These are phyloP conservation scores for Verticillium alfalfae DNA, from an alignment of 2,329 filamentous ascomycete species.

Conservation along the genomic window DNA sequence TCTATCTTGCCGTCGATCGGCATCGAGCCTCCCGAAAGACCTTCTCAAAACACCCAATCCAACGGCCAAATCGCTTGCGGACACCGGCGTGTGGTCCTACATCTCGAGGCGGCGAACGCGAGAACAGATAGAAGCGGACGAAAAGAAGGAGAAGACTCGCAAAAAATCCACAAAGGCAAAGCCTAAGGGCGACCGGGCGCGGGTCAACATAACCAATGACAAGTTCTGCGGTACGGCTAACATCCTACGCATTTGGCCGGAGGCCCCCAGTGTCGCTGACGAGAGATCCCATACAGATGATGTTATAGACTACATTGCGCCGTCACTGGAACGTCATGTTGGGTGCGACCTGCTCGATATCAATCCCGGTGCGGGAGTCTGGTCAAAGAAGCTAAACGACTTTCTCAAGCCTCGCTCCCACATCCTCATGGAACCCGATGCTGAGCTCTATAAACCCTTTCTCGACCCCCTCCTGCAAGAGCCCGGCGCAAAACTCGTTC, in stretches of 20 bases:
- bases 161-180: slow-evolving; percentile 1
- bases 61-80: not conserved
- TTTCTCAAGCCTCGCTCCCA: slow-evolving; percentile 74
- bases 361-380: slow-evolving; percentile 74
- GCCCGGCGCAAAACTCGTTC: slow-evolving; percentile 43
- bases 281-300: slow-evolving; percentile 46
- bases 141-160: not conserved
- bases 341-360: slow-evolving; percentile 85
- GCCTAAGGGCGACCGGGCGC: slow-evolving; percentile 23
- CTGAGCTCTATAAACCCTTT: slow-evolving; percentile 50
- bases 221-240: slow-evolving; percentile 37
- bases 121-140: not conserved
- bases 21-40: not conserved
- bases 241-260: not conserved
- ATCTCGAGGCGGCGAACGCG: not conserved
- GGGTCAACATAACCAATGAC: slow-evolving; percentile 49
- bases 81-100: not conserved
- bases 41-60: not conserved
- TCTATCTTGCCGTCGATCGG: not conserved
- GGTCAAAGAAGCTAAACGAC: slow-evolving; percentile 72
- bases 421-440: slow-evolving; percentile 72
- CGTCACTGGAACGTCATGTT: slow-evolving; percentile 61
- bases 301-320: slow-evolving; percentile 62
- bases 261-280: not conserved
- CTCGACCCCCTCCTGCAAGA: slow-evolving; percentile 52